Evolutionary conservation across 306 rosid species (phyloP).

Genomic region (Glycine soja): DNA sequence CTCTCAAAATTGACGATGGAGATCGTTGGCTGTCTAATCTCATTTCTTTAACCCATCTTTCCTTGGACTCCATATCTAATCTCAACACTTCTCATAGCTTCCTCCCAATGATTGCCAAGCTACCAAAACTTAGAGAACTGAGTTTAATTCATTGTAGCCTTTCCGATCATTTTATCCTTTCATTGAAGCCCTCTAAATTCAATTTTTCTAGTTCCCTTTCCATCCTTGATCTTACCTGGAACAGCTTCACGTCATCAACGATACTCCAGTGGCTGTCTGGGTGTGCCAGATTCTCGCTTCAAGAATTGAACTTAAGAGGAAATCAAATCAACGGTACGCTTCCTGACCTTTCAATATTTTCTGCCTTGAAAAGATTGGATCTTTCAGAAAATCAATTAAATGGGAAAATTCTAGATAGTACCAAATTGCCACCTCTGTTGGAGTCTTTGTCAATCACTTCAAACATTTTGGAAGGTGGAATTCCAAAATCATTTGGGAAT

Average conservation of each 20-base stretch:
- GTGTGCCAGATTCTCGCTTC: neutral
- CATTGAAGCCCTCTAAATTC: neutral
- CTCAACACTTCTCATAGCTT: conserved; percentile 7
- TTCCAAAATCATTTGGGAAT: neutral
- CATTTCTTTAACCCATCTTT: conserved; percentile 46
- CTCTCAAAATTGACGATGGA: neutral
- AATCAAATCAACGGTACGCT: neutral
- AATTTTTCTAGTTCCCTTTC: conserved; percentile 43
- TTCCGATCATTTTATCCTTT: conserved; percentile 8
- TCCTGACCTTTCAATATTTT: neutral
- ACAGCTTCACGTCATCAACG: conserved; percentile 9
- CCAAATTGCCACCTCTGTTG: too few species aligned
- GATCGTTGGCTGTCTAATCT: conserved; percentile 45
- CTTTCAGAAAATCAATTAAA: neutral
- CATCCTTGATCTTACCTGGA: neutral
- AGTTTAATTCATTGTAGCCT: neutral
- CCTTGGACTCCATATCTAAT: neutral
- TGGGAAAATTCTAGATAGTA: neutral
- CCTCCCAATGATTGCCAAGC: neutral
- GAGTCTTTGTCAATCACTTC: too few species aligned
- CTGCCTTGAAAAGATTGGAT: neutral
- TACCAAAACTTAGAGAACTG: conserved; percentile 22
- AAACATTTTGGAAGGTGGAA: neutral
- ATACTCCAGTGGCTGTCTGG: conserved; percentile 42
- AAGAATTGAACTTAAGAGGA: accelerated